Percentiles rank a stretch among this genome's conserved stretches.
Conservation (phyloP, 2,329 filamentous ascomycete genomes). For the Penicillium sp. region DNA sequence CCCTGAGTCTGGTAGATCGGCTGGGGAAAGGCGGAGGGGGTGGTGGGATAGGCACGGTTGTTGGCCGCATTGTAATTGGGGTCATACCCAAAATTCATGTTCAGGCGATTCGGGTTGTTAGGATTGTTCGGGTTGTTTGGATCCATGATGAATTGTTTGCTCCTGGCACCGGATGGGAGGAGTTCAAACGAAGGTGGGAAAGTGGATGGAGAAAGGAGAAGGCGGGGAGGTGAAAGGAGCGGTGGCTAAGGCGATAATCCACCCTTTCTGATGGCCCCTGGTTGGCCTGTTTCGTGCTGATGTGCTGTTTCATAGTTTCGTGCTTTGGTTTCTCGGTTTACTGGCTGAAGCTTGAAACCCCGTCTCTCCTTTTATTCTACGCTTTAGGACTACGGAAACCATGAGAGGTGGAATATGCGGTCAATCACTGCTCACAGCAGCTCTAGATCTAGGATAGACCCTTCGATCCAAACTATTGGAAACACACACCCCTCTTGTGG, state of each 20-base stretch:
- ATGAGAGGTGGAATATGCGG: neutral
- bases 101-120: conserved; percentile 57
- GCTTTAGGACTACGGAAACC: neutral
- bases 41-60: conserved; percentile 76
- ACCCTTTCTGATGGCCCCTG: conserved; percentile 1
- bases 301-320: neutral
- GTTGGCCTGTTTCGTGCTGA: neutral
- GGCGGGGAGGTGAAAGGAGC: conserved; percentile 25
- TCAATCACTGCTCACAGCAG: neutral
- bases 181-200: conserved; percentile 15
- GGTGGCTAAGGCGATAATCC: conserved; percentile 28
- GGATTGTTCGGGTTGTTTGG: conserved; percentile 33
- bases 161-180: conserved; percentile 18
- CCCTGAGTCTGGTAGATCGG: conserved; percentile 68
- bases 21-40: conserved; percentile 93
- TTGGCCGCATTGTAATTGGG: conserved; percentile 62
- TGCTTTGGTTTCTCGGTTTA: neutral
- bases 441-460: conserved; percentile 5
- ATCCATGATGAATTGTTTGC: conserved; percentile 57
- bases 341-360: neutral
- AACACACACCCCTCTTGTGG: neutral
- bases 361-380: neutral
- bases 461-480: conserved; percentile 1
- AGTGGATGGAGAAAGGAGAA: conserved; percentile 17
- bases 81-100: conserved; percentile 54